Percentiles rank a stretch among this genome's conserved stretches.
Evolutionary conservation across 768 basidiomycete species (phyloP).

Genomic region (Melanogaster broomeanus): DNA sequence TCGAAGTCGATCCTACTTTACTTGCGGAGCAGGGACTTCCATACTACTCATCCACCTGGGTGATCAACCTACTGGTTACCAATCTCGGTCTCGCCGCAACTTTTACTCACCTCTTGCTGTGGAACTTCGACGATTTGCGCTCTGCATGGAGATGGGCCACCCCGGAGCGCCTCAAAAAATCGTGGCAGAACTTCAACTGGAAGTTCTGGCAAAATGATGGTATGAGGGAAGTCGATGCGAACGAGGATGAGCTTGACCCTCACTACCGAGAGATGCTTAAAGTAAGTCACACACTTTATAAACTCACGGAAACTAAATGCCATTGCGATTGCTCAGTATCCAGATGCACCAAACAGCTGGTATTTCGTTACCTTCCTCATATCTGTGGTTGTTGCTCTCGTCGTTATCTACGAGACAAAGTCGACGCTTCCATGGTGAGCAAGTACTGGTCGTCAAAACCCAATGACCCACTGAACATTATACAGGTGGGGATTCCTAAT

Average conservation of each 20-base stretch:
- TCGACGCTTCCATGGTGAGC: too few species aligned
- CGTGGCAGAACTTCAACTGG: constrained; percentile 37
- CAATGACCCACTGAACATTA: constrained; percentile 51
- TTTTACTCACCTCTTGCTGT: constrained; percentile 50
- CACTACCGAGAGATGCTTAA: constrained; percentile 57
- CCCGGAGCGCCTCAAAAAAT: constrained; percentile 32
- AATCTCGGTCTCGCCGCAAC: constrained; percentile 44
- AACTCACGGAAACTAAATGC: constrained; percentile 12
- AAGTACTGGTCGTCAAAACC: too few species aligned
- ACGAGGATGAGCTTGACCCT: constrained; percentile 47
- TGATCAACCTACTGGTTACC: constrained; percentile 15
- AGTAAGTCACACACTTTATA: constrained; percentile 20
- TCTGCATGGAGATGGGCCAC: constrained; percentile 51
- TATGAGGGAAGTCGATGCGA: constrained; percentile 27
- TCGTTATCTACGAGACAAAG: constrained; percentile 53
- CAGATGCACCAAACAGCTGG: constrained; percentile 37
- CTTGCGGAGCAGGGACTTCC: constrained; percentile 42
- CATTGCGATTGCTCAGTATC: constrained; percentile 28
- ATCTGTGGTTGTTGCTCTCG: constrained; percentile 52
- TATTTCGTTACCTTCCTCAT: constrained; percentile 25
- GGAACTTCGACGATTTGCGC: constrained; percentile 53
- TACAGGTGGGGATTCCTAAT: constrained; percentile 64
- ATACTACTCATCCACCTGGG: constrained; percentile 30
- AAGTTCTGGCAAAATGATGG: constrained; percentile 36
- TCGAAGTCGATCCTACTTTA: constrained; percentile 49